phyloP scores from a whole-genome alignment of 768 basidiomycete species.

The Clitopilus hobsonii region DNA sequence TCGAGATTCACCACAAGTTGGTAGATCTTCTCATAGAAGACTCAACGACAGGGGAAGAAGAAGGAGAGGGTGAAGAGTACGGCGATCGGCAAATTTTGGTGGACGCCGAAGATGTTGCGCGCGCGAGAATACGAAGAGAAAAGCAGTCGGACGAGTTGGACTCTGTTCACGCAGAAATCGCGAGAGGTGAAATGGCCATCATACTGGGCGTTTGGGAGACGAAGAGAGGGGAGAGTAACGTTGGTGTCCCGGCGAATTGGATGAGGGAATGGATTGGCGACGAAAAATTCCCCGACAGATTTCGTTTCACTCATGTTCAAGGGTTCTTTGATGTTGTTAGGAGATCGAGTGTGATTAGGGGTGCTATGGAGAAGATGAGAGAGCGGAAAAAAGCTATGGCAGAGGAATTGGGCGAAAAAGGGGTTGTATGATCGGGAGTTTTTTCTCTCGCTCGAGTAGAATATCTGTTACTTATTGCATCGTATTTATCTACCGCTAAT shows the following conservation, averaged over 20 bases:
- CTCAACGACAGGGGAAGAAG: slow-evolving; percentile 23
- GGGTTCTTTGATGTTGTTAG: slow-evolving; percentile 31
- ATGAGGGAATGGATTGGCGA: slow-evolving; percentile 46
- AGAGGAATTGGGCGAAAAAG: no score
- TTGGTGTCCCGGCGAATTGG: slow-evolving; percentile 42
- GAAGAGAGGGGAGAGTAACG: slow-evolving; percentile 26
- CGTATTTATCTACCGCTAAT: no score
- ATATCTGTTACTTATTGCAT: no score
- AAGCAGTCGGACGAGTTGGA: slow-evolving; percentile 35
- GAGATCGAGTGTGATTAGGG: slow-evolving; percentile 23
- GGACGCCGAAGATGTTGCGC: slow-evolving; percentile 39
- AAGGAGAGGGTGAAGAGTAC: slow-evolving; percentile 17
- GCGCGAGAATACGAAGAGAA: slow-evolving; percentile 50
- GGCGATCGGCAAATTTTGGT: slow-evolving; percentile 23
- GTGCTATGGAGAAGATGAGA: slow-evolving; percentile 16
- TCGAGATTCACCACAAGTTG: slow-evolving; percentile 26
- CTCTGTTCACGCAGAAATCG: slow-evolving; percentile 50
- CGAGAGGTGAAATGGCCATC: slow-evolving; percentile 65
- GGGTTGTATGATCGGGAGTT: no score
- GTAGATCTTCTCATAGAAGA: slow-evolving; percentile 33
- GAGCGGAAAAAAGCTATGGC: not conserved
- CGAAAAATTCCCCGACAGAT: slow-evolving; percentile 46
- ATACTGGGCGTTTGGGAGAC: slow-evolving; percentile 53
- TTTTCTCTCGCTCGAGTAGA: no score
- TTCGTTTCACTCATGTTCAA: slow-evolving; percentile 33